phyloP scores from a whole-genome alignment of 2,329 filamentous ascomycete genomes.

The Cercospora sp. region DNA sequence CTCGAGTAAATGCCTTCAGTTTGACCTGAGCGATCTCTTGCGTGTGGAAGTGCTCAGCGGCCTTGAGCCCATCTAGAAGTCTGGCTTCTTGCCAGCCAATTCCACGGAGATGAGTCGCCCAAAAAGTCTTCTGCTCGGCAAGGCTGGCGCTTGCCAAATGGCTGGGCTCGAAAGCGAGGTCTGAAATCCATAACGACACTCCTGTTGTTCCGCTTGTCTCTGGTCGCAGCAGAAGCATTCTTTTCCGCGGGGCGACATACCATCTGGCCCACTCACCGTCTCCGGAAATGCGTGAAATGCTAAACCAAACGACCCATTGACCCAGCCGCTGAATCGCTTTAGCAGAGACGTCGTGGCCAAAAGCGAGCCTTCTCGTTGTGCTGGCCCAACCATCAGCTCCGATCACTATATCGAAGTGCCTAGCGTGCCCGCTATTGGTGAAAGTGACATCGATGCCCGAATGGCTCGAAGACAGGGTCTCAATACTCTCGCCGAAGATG shows the following conservation, averaged over 20 bases:
- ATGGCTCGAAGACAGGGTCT: slow-evolving; percentile 14
- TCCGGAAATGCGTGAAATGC: slow-evolving; percentile 25
- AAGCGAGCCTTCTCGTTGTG: slow-evolving; percentile 30
- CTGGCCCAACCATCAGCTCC: slow-evolving; percentile 35
- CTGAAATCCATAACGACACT: slow-evolving; percentile 24
- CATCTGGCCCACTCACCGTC: slow-evolving; percentile 34
- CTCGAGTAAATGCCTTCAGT: slow-evolving; percentile 29
- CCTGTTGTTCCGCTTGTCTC: slow-evolving; percentile 22
- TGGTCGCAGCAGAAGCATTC: slow-evolving; percentile 32
- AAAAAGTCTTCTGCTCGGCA: slow-evolving; percentile 28
- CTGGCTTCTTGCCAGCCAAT: slow-evolving; percentile 33
- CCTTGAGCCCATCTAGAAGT: slow-evolving; percentile 38
- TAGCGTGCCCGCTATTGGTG: slow-evolving; percentile 5
- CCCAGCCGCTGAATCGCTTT: slow-evolving; percentile 26
- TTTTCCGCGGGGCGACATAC: slow-evolving; percentile 32
- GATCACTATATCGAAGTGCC: slow-evolving; percentile 33
- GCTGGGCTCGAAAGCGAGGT: slow-evolving; percentile 23
- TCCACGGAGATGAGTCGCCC: slow-evolving; percentile 27
- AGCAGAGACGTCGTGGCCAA: slow-evolving; percentile 21
- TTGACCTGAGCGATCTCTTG: slow-evolving; percentile 33
- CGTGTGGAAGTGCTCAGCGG: slow-evolving; percentile 37
- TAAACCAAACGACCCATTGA: slow-evolving; percentile 32
- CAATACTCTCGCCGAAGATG: slow-evolving; percentile 26
- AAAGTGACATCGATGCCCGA: slow-evolving; percentile 16
- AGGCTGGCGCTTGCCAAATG: slow-evolving; percentile 13